phyloP scores from a whole-genome alignment of 208 protist species.

The Wallacemonas sp. region DNA sequence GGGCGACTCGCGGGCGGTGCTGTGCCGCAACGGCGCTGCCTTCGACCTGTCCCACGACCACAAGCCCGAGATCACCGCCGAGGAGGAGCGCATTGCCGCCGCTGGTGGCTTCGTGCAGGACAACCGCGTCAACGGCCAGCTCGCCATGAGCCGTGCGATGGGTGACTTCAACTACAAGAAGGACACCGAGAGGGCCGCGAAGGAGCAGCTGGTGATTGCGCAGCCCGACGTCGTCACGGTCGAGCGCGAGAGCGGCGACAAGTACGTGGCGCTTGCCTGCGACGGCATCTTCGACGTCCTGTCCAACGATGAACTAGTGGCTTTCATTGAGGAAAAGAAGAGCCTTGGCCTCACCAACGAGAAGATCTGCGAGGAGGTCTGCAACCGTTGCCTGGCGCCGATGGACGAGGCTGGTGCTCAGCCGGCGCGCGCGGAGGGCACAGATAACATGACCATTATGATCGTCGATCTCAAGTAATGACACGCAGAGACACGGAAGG shows the following conservation, averaged over 20 bases:
- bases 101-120: slow-evolving; percentile 88
- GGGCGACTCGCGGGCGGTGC: slow-evolving; percentile 91
- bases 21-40: slow-evolving; percentile 73
- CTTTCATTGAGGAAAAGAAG: slow-evolving; percentile 47
- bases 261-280: slow-evolving; percentile 82
- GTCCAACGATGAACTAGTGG: slow-evolving; percentile 78
- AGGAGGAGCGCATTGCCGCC: slow-evolving; percentile 81
- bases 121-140: slow-evolving; percentile 93
- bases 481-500: too few species aligned
- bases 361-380: slow-evolving; percentile 72
- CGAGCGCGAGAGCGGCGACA: slow-evolving; percentile 42
- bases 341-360: slow-evolving; percentile 35
- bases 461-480: slow-evolving; percentile 68
- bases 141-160: slow-evolving; percentile 94
- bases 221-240: slow-evolving; percentile 62
- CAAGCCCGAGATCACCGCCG: slow-evolving; percentile 79
- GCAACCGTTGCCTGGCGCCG: slow-evolving; percentile 70
- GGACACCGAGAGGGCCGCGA: slow-evolving; percentile 30
- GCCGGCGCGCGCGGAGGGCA: slow-evolving; percentile 57
- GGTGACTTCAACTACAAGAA: slow-evolving; percentile 94
- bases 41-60: slow-evolving; percentile 91
- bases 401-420: slow-evolving; percentile 21
- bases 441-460: slow-evolving; percentile 92
- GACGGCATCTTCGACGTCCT: slow-evolving; percentile 92
- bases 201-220: slow-evolving; percentile 79